Percentiles rank a stretch among this genome's conserved stretches.
These are phyloP conservation scores for Fusarium poae DNA, from an alignment of 2,329 filamentous ascomycete genomes.

Conservation along the genomic window DNA sequence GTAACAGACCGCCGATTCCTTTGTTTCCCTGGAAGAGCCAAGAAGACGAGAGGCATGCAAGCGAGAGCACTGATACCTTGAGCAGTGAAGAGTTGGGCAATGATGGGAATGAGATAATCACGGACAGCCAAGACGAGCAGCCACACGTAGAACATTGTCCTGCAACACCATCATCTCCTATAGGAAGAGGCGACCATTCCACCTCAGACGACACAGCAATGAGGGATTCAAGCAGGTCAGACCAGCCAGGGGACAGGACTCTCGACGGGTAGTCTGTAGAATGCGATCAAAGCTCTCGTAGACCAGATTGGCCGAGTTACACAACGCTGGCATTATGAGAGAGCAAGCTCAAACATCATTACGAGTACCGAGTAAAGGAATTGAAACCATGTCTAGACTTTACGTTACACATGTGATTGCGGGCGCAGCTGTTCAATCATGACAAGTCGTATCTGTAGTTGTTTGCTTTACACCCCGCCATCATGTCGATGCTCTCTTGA, in stretches of 20 bases:
- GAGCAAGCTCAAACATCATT: constrained; percentile 1
- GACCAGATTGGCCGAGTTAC: constrained; percentile 7
- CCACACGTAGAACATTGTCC: background rate
- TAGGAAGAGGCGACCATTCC: background rate
- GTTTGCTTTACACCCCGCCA: constrained; percentile 23
- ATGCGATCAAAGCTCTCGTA: constrained; percentile 8
- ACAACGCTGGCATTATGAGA: constrained; percentile 1
- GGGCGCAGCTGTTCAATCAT: constrained; percentile 15
- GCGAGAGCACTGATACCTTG: background rate
- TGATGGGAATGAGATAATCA: constrained; percentile 1
- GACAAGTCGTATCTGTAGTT: constrained; percentile 7
- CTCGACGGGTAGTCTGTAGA: background rate
- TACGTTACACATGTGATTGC: constrained; percentile 18
- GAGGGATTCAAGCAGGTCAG: background rate
- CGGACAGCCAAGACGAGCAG: background rate
- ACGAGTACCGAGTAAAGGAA: constrained; percentile 16
- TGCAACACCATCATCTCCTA: background rate
- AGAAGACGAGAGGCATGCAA: background rate
- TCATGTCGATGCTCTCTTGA: constrained; percentile 4
- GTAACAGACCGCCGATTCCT: constrained; percentile 14
- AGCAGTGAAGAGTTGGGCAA: background rate
- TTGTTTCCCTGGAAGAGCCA: constrained; percentile 10
- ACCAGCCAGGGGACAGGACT: background rate
- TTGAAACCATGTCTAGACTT: constrained; percentile 11
- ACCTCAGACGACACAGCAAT: background rate